These are phyloP conservation scores for Mucor racemosus DNA, from an alignment of 371 early-diverging fungal genomes.

Conservation along the genomic window DNA sequence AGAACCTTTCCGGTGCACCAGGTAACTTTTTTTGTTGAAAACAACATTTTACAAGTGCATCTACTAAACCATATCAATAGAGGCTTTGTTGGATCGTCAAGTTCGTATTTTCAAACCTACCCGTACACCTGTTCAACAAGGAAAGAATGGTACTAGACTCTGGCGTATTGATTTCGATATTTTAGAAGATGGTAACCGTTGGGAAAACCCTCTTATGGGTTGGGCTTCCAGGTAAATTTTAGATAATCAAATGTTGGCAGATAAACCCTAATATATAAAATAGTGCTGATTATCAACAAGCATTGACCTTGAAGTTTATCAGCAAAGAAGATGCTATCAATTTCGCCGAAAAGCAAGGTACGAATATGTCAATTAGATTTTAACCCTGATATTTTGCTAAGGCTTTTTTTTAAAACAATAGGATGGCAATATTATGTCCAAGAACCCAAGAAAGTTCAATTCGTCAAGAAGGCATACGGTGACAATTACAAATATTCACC, in stretches of 20 bases:
- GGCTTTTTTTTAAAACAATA: constrained; percentile 17
- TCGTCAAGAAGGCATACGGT: constrained; percentile 84
- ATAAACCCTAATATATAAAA: background rate
- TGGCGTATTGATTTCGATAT: constrained; percentile 92
- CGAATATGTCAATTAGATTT: background rate
- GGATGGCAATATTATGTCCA: constrained; percentile 89
- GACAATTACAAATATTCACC: constrained; percentile 90
- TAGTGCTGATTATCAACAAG: constrained; percentile 86
- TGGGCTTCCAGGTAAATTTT: constrained; percentile 84
- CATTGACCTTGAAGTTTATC: constrained; percentile 82
- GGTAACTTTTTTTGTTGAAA: constrained; percentile 27
- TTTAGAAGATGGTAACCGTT: constrained; percentile 76
- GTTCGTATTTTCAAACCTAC: constrained; percentile 88
- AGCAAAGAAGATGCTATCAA: constrained; percentile 88
- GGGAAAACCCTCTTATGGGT: constrained; percentile 95
- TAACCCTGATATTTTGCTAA: background rate
- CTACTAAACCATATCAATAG: constrained; percentile 21
- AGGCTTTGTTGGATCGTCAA: constrained; percentile 65
- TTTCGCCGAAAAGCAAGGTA: constrained; percentile 94
- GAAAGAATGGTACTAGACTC: constrained; percentile 73
- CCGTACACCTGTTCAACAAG: constrained; percentile 87
- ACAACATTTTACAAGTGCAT: background rate
- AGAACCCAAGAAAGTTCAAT: constrained; percentile 77
- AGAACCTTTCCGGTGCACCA: constrained; percentile 55
- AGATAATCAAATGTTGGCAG: background rate